Evolutionary conservation across 2,329 filamentous ascomycete species (phyloP), one percentile per base, ranked within the genome.

Genomic region (Penicillium sp.): DNA sequence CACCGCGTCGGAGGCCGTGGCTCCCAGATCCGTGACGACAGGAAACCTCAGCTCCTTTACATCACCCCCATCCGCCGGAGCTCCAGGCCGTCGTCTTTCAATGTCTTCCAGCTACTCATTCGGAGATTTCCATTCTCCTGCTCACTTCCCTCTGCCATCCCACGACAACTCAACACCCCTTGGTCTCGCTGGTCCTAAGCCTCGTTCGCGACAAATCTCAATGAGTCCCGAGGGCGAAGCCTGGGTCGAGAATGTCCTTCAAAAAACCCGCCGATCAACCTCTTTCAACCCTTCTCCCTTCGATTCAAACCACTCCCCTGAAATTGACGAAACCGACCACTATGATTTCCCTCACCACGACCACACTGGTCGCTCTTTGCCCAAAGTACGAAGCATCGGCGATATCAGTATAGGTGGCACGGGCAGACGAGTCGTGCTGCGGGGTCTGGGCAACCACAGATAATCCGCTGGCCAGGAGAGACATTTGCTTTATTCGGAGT

Each of bases 161-260:
- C 61, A 54, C 6, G 64, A 60, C 46, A 54, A 61, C 14, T 69
- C 75, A 26, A 74, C 76, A 0, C 78, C 78, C 7, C 70, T 80
- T 6, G 78, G 78, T 26, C 74, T 78, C 26, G 78, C 78, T 13
- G 78, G 78, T 0, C 78, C 78, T 2, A 78, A 72, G 47, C 75
- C 72, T 22, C 71, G 70, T 35, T 72, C 68, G 21, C 70, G 76
- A 55, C 71, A 70, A 27, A 67, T 74, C 27, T 75, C 75, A 6
- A 78, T 78, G 64, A 78, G 70, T 22, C 74, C 76, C 3, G 75
- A 78, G 49, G 77, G 77, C 57, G 77, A 80, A 60, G 76, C 77
- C 1, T 80, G 78, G 78, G 77, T 80, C 10, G 75, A 78, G 63
- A 75, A 76, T 52, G 74, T 80, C 21, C 70, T 79, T 26, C 75